Conservation (phyloP, 2,329 filamentous ascomycete species). For the Colletotrichum navitas region DNA sequence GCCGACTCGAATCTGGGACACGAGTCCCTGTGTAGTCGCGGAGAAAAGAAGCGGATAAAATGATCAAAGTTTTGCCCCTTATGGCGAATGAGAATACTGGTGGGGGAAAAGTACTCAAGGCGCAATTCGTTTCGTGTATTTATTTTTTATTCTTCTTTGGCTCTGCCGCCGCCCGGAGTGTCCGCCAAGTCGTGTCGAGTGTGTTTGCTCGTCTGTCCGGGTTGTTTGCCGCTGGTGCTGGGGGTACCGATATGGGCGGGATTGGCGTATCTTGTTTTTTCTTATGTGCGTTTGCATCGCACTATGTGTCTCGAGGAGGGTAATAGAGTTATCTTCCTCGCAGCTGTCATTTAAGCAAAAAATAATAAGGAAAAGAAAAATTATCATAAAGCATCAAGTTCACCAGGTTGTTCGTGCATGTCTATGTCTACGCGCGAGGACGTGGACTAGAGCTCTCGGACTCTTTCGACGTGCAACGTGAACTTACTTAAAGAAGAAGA, state of each 20-base stretch:
- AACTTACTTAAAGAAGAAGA: not conserved
- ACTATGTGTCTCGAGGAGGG: too few species aligned
- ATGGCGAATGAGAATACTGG: not conserved
- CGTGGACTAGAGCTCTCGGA: not conserved
- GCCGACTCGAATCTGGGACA: not conserved
- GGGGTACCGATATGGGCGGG: not conserved
- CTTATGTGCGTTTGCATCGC: not conserved
- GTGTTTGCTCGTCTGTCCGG: not conserved
- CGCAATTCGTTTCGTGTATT: not conserved
- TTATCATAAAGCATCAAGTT: not conserved
- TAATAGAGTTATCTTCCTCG: not conserved
- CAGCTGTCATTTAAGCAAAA: not conserved
- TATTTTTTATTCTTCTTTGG: not conserved
- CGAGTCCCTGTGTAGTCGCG: not conserved
- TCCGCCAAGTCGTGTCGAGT: not conserved
- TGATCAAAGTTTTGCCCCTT: not conserved
- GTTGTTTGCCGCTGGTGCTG: not conserved
- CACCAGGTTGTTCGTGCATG: not conserved
- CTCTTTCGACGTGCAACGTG: not conserved
- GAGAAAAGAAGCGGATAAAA: not conserved
- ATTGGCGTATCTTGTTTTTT: not conserved
- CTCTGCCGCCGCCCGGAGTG: not conserved
- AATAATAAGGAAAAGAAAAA: not conserved
- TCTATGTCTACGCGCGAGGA: not conserved
- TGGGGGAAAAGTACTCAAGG: not conserved